These are phyloP conservation scores for Xylariaceae sp. DNA, from an alignment of 2,329 filamentous ascomycete species.

Conservation along the genomic window DNA sequence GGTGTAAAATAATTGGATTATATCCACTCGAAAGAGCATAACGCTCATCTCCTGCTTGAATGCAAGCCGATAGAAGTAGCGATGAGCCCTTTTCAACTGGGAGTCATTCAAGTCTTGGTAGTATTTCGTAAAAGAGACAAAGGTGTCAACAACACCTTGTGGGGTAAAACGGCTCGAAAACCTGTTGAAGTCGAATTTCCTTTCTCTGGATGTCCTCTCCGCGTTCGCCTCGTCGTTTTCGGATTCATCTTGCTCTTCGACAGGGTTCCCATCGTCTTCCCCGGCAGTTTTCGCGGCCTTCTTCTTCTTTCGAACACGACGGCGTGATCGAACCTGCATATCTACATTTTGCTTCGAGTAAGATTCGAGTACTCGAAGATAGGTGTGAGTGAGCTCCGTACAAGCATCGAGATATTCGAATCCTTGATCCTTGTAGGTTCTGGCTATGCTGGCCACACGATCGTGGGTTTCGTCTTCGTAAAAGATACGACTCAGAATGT, in stretches of 20 bases:
- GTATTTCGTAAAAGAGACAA: slow-evolving; percentile 72
- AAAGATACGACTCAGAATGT: slow-evolving; percentile 94
- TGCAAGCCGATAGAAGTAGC: slow-evolving; percentile 88
- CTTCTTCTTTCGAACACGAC: slow-evolving; percentile 69
- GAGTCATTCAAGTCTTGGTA: slow-evolving; percentile 74
- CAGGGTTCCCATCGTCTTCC: slow-evolving; percentile 43
- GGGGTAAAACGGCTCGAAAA: slow-evolving; percentile 79
- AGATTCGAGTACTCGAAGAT: slow-evolving; percentile 82
- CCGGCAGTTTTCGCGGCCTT: slow-evolving; percentile 51
- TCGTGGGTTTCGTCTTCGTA: slow-evolving; percentile 97
- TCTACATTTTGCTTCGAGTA: slow-evolving; percentile 95
- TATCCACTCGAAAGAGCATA: slow-evolving; percentile 85
- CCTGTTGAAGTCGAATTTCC: slow-evolving; percentile 88
- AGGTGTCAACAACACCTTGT: slow-evolving; percentile 85
- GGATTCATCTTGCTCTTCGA: slow-evolving; percentile 63
- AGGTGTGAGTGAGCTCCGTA: slow-evolving; percentile 88
- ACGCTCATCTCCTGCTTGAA: slow-evolving; percentile 94
- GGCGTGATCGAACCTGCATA: slow-evolving; percentile 83
- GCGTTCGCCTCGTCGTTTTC: slow-evolving; percentile 69
- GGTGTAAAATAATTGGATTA: slow-evolving; percentile 79
- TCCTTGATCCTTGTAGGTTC: slow-evolving; percentile 88
- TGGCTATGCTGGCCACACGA: slow-evolving; percentile 71
- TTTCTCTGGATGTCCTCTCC: slow-evolving; percentile 69
- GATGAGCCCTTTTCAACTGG: slow-evolving; percentile 87
- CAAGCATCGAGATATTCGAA: slow-evolving; percentile 90